These are phyloP conservation scores for Neolentinus lepideus DNA, from an alignment of 1,284 basidiomycete genomes.

Conservation along the genomic window DNA sequence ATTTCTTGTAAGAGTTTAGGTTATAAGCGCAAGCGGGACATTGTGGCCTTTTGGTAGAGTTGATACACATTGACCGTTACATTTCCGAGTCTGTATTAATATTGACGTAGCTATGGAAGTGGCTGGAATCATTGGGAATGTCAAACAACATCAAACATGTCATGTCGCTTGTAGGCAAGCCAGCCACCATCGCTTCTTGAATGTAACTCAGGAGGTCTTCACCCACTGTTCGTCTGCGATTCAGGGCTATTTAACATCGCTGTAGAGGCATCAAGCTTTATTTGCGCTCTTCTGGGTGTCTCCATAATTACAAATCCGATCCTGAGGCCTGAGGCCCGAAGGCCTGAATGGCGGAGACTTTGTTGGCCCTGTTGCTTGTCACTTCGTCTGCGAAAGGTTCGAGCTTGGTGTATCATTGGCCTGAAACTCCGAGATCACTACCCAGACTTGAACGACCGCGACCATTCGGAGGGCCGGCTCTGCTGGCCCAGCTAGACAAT, in stretches of 20 bases:
- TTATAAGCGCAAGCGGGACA: no score
- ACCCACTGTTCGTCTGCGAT: not conserved
- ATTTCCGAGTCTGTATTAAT: no score
- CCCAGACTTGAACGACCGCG: slow-evolving; percentile 57
- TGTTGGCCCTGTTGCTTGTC: slow-evolving; percentile 67
- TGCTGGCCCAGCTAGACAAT: slow-evolving; percentile 49
- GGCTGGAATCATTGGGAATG: no score
- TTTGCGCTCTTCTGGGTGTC: no score
- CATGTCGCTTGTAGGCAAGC: not conserved
- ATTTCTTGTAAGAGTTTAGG: no score
- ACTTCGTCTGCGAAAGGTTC: slow-evolving; percentile 72
- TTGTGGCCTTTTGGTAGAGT: no score
- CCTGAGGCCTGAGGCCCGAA: not conserved
- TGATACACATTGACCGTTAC: no score
- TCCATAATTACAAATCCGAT: no score
- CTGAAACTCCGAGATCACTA: slow-evolving; percentile 48
- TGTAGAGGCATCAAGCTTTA: no score
- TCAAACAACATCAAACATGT: not conserved
- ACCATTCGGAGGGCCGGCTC: slow-evolving; percentile 32
- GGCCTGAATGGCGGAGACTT: slow-evolving; percentile 53
- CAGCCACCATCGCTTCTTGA: not conserved
- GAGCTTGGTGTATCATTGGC: slow-evolving; percentile 70
- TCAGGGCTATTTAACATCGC: no score
- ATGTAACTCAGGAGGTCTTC: not conserved
- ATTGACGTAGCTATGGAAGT: no score